Percentiles rank a stretch among this genome's conserved stretches.
These are phyloP conservation scores for Calocybe cyanea DNA, from an alignment of 768 basidiomycete genomes.

Conservation along the genomic window DNA sequence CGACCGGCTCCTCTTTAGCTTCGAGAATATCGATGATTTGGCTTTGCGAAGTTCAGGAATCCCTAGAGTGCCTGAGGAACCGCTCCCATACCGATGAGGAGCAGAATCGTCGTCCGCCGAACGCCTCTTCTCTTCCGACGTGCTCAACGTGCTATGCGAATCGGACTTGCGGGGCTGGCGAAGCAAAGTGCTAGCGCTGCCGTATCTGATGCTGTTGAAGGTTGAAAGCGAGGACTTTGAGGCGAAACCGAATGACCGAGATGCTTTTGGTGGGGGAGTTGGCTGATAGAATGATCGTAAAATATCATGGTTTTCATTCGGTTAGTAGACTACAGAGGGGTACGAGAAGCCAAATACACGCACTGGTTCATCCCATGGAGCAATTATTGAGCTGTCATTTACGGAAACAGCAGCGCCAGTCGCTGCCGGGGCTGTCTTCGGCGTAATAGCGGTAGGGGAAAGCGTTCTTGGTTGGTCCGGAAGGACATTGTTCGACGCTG, in stretches of 20 bases:
- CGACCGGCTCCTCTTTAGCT: conserved; percentile 38
- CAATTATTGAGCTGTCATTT: conserved; percentile 7
- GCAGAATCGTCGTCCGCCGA: conserved; percentile 29
- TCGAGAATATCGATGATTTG: conserved; percentile 45
- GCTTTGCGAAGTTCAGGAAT: conserved; percentile 35
- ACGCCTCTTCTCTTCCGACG: conserved; percentile 26
- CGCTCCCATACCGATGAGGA: conserved; percentile 22
- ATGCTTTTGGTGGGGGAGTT: conserved; percentile 38
- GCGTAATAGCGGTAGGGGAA: conserved; percentile 5
- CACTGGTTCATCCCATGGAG: conserved; percentile 18
- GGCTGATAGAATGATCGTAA: conserved; percentile 25
- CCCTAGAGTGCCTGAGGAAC: conserved; percentile 19
- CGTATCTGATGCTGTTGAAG: conserved; percentile 22
- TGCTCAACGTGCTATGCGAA: conserved; percentile 29
- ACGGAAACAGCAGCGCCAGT: conserved; percentile 4
- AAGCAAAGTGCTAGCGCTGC: conserved; percentile 26
- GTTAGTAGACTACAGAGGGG: background rate
- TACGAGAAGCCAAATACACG: conserved; percentile 5
- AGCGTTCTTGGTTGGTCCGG: conserved; percentile 5
- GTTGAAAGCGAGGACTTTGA: conserved; percentile 36
- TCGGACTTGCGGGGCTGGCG: conserved; percentile 32
- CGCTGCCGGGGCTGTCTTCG: conserved; percentile 6
- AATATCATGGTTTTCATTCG: background rate
- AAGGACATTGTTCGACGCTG: conserved; percentile 4
- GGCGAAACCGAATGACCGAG: conserved; percentile 33